Evolutionary conservation across 306 rosid species (phyloP).

Genomic region (Dryas octopetala): DNA sequence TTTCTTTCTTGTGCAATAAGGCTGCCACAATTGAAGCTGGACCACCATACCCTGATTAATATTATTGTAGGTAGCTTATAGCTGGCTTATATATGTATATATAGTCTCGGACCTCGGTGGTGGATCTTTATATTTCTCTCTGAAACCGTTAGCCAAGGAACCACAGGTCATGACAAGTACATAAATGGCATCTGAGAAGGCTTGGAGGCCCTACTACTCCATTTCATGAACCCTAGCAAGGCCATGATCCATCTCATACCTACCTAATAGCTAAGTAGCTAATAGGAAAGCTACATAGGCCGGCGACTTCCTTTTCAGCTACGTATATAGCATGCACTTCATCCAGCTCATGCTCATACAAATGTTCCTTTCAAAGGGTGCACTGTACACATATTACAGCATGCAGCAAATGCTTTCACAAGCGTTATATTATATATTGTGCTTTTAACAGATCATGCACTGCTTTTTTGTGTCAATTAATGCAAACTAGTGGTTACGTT

Average conservation of each 20-base stretch:
- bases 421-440: conserved; percentile 26
- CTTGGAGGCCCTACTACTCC: conserved; percentile 13
- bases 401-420: conserved; percentile 25
- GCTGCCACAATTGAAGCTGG: conserved; percentile 58
- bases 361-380: conserved; percentile 33
- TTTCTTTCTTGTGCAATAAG: conserved; percentile 29
- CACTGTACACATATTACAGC: neutral
- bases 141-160: conserved; percentile 60
- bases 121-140: conserved; percentile 39
- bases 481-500: no score
- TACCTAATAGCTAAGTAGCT: no score
- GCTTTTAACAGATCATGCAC: conserved; percentile 6
- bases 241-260: conserved; percentile 13
- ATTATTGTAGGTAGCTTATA: no score
- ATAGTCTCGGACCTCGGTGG: no score
- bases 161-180: conserved; percentile 40
- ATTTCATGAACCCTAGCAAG: conserved; percentile 38
- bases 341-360: conserved; percentile 18
- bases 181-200: conserved; percentile 35
- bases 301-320: conserved; percentile 16
- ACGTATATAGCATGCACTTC: neutral
- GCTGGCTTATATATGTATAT: no score
- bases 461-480: neutral
- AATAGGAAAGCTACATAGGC: neutral
- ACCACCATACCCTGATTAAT: neutral